Conservation (phyloP, 2,329 filamentous ascomycete species). For the Acrodontium crateriforme region DNA sequence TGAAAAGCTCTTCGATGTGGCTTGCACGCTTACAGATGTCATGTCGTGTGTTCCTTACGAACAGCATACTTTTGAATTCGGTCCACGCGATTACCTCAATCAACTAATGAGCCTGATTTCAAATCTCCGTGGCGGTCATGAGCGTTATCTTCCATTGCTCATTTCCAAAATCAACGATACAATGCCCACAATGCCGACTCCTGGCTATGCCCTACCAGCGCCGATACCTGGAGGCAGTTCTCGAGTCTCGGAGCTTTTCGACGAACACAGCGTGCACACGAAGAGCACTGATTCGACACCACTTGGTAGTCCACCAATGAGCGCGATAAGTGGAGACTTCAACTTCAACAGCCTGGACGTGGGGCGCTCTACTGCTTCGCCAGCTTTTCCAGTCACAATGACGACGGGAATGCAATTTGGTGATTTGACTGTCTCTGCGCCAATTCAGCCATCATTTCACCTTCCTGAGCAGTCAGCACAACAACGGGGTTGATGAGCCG, state of each 20-base stretch:
- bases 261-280: conserved; percentile 16
- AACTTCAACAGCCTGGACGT: conserved; percentile 1
- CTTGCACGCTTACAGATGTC: conserved; percentile 59
- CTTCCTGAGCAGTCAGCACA: too few species aligned
- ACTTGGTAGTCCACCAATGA: conserved; percentile 15
- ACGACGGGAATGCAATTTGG: conserved; percentile 1
- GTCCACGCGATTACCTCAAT: conserved; percentile 60
- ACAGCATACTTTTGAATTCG: conserved; percentile 43
- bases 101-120: conserved; percentile 54
- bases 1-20: conserved; percentile 67
- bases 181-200: conserved; percentile 15
- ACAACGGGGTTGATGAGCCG: too few species aligned
- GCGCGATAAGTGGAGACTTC: conserved; percentile 2
- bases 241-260: conserved; percentile 17
- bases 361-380: background rate
- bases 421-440: conserved; percentile 3
- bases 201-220: conserved; percentile 15
- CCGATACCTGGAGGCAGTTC: conserved; percentile 8
- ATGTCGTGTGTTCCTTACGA: conserved; percentile 49
- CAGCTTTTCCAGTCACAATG: conserved; percentile 1
- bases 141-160: conserved; percentile 64
- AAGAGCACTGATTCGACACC: conserved; percentile 16
- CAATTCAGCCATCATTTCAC: too few species aligned
- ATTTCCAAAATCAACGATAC: conserved; percentile 59
- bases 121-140: conserved; percentile 58